Percentiles rank a stretch among this genome's conserved stretches.
Evolutionary conservation across 2,329 filamentous ascomycete species (phyloP).

Genomic region (Diaporthe caulivora): DNA sequence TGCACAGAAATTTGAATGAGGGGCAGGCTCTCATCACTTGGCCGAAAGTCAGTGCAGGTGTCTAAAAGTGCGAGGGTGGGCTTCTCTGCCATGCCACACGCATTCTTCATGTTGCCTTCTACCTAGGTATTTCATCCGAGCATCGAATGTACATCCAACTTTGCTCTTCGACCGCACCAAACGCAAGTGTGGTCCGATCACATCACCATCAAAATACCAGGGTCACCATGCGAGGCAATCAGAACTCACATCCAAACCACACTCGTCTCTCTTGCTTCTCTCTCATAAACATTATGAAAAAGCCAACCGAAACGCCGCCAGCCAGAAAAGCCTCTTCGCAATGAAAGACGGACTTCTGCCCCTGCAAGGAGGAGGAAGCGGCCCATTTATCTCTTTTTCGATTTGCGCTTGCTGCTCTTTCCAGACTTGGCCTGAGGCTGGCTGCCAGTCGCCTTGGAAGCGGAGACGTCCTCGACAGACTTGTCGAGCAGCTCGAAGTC

Average conservation of each 20-base stretch:
- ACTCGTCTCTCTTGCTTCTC: background rate
- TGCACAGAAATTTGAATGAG: too few relatives aligned
- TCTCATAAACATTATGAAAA: conserved; percentile 11
- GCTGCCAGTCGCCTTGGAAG: conserved; percentile 63
- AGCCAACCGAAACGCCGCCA: conserved; percentile 30
- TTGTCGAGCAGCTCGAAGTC: conserved; percentile 75
- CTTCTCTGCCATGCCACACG: background rate
- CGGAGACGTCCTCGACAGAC: conserved; percentile 66
- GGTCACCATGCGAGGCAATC: background rate
- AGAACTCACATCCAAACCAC: background rate
- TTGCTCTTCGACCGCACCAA: background rate
- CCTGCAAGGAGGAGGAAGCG: conserved; percentile 5
- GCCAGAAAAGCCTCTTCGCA: conserved; percentile 4
- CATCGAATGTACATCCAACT: conserved; percentile 5
- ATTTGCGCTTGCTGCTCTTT: conserved; percentile 58
- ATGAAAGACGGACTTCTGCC: conserved; percentile 4
- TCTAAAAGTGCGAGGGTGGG: conserved; percentile 24
- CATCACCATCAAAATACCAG: background rate
- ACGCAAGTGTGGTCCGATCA: background rate
- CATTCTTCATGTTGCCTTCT: conserved; percentile 3
- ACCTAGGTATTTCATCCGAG: background rate
- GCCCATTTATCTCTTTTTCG: conserved; percentile 63
- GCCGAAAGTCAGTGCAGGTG: background rate
- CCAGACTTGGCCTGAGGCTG: conserved; percentile 48
- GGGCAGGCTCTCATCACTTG: background rate